These are phyloP conservation scores for Cyclotella sp. DNA, from an alignment of 108 stramenopile species.

Conservation along the genomic window DNA sequence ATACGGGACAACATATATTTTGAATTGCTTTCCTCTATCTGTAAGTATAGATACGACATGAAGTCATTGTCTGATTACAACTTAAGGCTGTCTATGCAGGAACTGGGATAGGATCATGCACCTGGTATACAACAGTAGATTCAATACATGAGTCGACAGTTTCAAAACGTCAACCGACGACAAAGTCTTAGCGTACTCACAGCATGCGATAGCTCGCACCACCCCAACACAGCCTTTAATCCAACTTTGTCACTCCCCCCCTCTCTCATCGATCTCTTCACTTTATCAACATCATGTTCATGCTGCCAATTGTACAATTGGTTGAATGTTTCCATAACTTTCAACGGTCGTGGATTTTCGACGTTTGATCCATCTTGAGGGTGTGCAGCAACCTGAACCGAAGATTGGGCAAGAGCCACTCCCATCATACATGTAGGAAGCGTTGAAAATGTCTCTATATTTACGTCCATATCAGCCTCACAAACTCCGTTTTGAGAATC, in stretches of 20 bases:
- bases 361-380: conserved; percentile 9
- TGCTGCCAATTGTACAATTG: conserved; percentile 45
- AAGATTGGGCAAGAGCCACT: conserved; percentile 14
- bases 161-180: background rate
- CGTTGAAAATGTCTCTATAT: conserved; percentile 11
- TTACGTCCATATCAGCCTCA: background rate
- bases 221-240: conserved; percentile 39
- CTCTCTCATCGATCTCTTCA: background rate
- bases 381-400: background rate
- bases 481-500: conserved; percentile 6
- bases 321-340: conserved; percentile 33
- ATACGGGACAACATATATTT: too few relatives aligned
- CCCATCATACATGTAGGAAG: conserved; percentile 31
- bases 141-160: background rate
- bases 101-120: conserved; percentile 32
- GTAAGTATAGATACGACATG: too few relatives aligned
- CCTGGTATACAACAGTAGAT: background rate
- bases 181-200: conserved; percentile 11
- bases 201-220: conserved; percentile 38
- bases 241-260: conserved; percentile 31
- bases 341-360: conserved; percentile 18
- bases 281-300: conserved; percentile 36
- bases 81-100: conserved; percentile 14
- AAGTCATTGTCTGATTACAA: background rate
- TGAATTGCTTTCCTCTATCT: too few relatives aligned